Base-by-base conservation (phyloP, 306 rosid species). In the Fagus crenata region DNA sequence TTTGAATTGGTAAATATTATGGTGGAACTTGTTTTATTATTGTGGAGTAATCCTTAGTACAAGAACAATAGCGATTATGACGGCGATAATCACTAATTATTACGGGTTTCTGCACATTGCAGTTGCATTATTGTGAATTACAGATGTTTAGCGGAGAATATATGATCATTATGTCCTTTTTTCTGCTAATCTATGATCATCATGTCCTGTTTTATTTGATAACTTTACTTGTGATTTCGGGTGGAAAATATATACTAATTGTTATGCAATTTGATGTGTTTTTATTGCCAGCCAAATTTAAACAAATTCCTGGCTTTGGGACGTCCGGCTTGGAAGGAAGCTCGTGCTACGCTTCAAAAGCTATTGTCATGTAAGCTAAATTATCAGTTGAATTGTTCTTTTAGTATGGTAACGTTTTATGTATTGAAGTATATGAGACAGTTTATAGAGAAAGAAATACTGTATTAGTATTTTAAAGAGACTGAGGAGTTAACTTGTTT, bases 311-410 rank as follows among this genome's bases (percentile, higher is more conserved):
- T 95, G 83, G 93, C 92, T 6, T 83, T 95, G 83, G 98, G 98
- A 83, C 89, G 91, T 28, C 91, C 96, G 69, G 97, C 97, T 1
- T 95, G 98, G 98, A 95, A 86, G 84, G 98, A 95, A 89, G 97
- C 97, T 73, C 97, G 97, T 70, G 85, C 90, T 46, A 92, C 98
- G 2, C 86, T 95, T 76, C 97, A 92, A 77, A 90, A 87, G 84
- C 96, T 95, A 14, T 78, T 95, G 81, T 95, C 97, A 15, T 87
- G 98, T 92, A 78, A 39, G 80, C 22, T 65, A n/a, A 22, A 4
- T 59, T 56, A 42, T 74, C 12, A 8, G 75, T 53, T 46, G 71
- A 53, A 36, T 35, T 17, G 18, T 53, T 79, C 56, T 11, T 53
- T 58, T 41, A 43, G 14, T 60, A 72, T 28, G 18, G 40, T 7